Percentiles rank a stretch among this genome's conserved stretches.
These are phyloP conservation scores for Chloranthus sessilifolius DNA, from an alignment of 164 flowering plant species.

Conservation along the genomic window DNA sequence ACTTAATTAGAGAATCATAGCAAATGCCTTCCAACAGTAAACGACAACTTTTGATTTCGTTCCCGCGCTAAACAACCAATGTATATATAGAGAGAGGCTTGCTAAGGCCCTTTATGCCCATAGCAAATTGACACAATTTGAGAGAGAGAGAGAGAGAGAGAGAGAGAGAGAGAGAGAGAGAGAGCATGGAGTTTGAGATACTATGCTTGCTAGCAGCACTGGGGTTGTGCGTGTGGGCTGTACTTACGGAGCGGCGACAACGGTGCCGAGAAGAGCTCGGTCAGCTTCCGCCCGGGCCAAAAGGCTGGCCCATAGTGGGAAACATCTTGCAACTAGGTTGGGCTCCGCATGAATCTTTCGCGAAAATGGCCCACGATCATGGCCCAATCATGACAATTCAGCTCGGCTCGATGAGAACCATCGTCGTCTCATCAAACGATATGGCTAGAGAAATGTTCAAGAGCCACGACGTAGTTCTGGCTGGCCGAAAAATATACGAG, in stretches of 20 bases:
- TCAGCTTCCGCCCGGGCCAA: constrained; percentile 16
- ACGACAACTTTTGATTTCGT: no score
- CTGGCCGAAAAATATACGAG: constrained; percentile 6
- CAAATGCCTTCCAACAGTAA: no score
- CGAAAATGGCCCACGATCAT: constrained; percentile 3
- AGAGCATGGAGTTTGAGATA: constrained; percentile 1
- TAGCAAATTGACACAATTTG: no score
- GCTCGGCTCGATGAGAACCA: constrained; percentile 14
- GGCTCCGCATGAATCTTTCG: constrained; percentile 14
- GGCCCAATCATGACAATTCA: constrained; percentile 19
- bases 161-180: constrained; percentile 1
- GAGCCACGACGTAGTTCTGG: constrained; percentile 17
- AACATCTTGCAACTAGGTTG: constrained; percentile 18
- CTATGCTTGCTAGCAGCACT: not conserved
- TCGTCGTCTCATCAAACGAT: constrained; percentile 16
- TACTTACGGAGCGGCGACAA: not conserved
- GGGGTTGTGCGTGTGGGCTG: not conserved
- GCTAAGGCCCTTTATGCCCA: no score
- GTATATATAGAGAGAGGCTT: no score
- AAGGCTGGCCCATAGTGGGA: constrained; percentile 14
- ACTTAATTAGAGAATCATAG: no score
- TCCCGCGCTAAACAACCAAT: no score
- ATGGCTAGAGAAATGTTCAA: constrained; percentile 24
- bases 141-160: not conserved
- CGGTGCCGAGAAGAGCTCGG: no score